A percentile compares a stretch with the other conserved stretches of the same genome.
phyloP scores from a whole-genome alignment of 2,329 filamentous ascomycete species.

The Clarireedia sp. region DNA sequence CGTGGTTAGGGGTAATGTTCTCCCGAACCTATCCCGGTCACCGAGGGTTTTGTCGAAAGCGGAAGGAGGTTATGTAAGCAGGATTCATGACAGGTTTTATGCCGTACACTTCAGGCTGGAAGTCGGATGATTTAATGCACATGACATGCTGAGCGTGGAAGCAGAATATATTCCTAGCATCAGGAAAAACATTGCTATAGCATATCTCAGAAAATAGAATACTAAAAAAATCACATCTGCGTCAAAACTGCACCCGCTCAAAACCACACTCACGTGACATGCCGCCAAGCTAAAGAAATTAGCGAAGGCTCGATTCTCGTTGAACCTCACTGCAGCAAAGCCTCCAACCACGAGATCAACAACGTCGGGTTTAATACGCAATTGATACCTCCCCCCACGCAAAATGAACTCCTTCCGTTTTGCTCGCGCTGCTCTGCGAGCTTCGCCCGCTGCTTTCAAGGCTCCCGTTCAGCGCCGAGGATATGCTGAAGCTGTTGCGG shows the following conservation, averaged over 20 bases:
- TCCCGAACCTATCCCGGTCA: not conserved
- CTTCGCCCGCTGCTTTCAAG: conserved; percentile 68
- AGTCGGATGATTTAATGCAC: no score
- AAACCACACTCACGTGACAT: not conserved
- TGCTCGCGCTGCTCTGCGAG: conserved; percentile 82
- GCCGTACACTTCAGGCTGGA: no score
- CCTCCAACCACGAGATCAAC: conserved; percentile 24
- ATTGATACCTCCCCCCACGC: conserved; percentile 37
- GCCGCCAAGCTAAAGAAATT: not conserved
- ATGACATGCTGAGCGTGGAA: no score
- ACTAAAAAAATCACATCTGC: not conserved
- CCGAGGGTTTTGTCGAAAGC: not conserved
- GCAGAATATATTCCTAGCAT: not conserved
- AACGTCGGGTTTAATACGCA: conserved; percentile 27
- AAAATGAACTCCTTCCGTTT: conserved; percentile 90
- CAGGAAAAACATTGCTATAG: not conserved
- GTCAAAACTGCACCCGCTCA: not conserved
- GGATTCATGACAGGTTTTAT: no score
- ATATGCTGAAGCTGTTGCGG: conserved; percentile 80
- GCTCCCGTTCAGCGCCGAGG: conserved; percentile 75
- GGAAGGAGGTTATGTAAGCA: no score
- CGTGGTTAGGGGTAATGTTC: no score
- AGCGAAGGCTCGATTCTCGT: conserved; percentile 3
- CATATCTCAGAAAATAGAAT: not conserved
- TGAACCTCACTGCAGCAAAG: conserved; percentile 7